Evolutionary conservation across 2,329 filamentous ascomycete genomes (phyloP).

Genomic region (Diaporthe vexans): DNA sequence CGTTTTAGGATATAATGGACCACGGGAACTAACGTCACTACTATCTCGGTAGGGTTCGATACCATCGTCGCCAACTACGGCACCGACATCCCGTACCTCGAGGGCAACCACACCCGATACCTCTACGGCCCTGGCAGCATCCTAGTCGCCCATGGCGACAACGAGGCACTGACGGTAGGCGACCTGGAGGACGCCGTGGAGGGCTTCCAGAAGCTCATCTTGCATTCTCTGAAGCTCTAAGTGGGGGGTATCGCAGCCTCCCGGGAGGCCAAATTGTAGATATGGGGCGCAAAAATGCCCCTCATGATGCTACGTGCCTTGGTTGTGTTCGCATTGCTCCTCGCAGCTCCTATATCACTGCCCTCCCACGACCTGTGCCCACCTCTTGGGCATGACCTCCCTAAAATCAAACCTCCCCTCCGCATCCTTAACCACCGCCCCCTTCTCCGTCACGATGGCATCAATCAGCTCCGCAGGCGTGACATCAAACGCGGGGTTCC

Average conservation of each 20-base stretch:
- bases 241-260: background rate
- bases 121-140: slow-evolving; percentile 81
- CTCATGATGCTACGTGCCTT: background rate
- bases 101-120: slow-evolving; percentile 76
- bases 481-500: slow-evolving; percentile 98
- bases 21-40: background rate
- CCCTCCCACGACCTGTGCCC: slow-evolving; percentile 55
- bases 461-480: slow-evolving; percentile 92
- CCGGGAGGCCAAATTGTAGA: background rate
- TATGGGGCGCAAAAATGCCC: background rate
- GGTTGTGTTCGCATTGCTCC: background rate
- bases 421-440: slow-evolving; percentile 82
- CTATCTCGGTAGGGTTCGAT: slow-evolving; percentile 83
- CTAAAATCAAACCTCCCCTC: slow-evolving; percentile 79
- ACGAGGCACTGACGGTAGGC: slow-evolving; percentile 82
- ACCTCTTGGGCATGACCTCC: slow-evolving; percentile 68
- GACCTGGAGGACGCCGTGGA: slow-evolving; percentile 84
- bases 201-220: slow-evolving; percentile 81
- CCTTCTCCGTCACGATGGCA: slow-evolving; percentile 92
- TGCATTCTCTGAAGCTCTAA: slow-evolving; percentile 61
- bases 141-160: slow-evolving; percentile 86
- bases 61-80: slow-evolving; percentile 90
- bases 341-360: background rate
- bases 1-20: background rate
- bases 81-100: slow-evolving; percentile 87